Conservation (phyloP, 805 yeast species). For the Wickerhamomyces subpelliculosus region DNA sequence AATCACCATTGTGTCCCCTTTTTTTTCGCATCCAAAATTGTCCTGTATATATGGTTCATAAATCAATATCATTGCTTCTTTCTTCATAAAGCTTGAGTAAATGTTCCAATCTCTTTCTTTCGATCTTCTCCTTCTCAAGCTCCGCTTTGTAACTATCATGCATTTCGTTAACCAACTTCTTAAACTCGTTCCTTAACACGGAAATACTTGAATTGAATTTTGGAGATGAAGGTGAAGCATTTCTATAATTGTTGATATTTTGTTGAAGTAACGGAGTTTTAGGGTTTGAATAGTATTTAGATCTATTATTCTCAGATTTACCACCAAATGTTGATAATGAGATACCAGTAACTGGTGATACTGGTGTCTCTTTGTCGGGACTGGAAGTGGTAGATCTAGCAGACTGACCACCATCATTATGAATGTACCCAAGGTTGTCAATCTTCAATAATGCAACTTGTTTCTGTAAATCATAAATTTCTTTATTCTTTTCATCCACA, state of each 20-base stretch:
- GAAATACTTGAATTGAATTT: slow-evolving; percentile 36
- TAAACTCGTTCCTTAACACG: slow-evolving; percentile 62
- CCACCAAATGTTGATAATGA: slow-evolving; percentile 11
- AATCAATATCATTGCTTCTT: slow-evolving; percentile 10
- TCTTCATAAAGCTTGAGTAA: slow-evolving; percentile 28
- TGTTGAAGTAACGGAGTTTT: slow-evolving; percentile 18
- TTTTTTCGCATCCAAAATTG: no score
- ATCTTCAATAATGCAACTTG: slow-evolving; percentile 34
- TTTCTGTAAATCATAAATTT: slow-evolving; percentile 35
- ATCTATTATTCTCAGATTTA: slow-evolving; percentile 6
- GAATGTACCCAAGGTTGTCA: slow-evolving; percentile 16
- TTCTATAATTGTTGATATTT: slow-evolving; percentile 8
- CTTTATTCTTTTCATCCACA: slow-evolving; percentile 29
- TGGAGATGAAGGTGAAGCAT: slow-evolving; percentile 15
- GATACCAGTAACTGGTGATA: slow-evolving; percentile 21
- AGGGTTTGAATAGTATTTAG: slow-evolving; percentile 8
- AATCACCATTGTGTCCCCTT: no score
- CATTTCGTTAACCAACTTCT: slow-evolving; percentile 53
- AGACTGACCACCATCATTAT: slow-evolving; percentile 1
- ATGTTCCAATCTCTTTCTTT: slow-evolving; percentile 38
- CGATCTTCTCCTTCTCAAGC: slow-evolving; percentile 47
- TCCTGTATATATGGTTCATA: no score
- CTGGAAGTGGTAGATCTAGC: slow-evolving; percentile 1
- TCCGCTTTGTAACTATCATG: slow-evolving; percentile 57
- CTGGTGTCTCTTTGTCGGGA: slow-evolving; percentile 9